Evolutionary conservation across 2,329 filamentous ascomycete genomes (phyloP), one percentile per base, ranked within the genome.

Genomic region (Alternaria solani): DNA sequence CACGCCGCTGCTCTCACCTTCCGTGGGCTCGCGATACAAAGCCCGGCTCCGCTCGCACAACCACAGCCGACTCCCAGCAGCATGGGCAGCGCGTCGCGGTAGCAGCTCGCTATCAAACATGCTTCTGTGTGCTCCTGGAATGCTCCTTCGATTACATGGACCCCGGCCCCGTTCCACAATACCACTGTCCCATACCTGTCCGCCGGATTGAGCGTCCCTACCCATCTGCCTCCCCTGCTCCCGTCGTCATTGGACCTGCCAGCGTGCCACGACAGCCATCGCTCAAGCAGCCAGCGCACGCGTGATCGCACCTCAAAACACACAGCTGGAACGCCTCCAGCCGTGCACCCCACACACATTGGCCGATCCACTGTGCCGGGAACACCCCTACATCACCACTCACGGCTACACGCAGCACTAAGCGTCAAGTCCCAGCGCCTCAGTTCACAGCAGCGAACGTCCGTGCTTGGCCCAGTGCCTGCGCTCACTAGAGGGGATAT

Each of bases 251-350:
- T 74, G 71, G 69, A 70, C 38, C 60, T 67, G 61, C 62, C 64
- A 56, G 48, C 47, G 76, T 78, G 70, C 59, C 73, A 79, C 77
- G 32, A 65, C 76, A 78, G 75, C 67, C 52, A 68, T 71, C 70
- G 65, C 73, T 71, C 68, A 65, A 73, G 64, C 71, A 74, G 74
- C 72, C 73, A 75, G 58, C 72, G 68, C 76, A 79, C 77, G 77
- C 77, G 75, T 79, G 76, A 79, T 77, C 72, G 74, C 74, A 71
- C 65, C 71, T 69, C 71, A 66, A 79, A 78, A 78, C 77, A 76
- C 73, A 68, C 74, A 73, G 73, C 75, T 79, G 76, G 76, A 74
- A 76, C 74, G 71, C 66, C 69, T 62, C 72, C 65, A 67, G 64
- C 72, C 70, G 72, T 72, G 70, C 65, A 56, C 67, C 51, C 64